Percentiles rank a stretch among this genome's conserved stretches.
phyloP scores from a whole-genome alignment of 306 rosid species.

The Delonix regia region DNA sequence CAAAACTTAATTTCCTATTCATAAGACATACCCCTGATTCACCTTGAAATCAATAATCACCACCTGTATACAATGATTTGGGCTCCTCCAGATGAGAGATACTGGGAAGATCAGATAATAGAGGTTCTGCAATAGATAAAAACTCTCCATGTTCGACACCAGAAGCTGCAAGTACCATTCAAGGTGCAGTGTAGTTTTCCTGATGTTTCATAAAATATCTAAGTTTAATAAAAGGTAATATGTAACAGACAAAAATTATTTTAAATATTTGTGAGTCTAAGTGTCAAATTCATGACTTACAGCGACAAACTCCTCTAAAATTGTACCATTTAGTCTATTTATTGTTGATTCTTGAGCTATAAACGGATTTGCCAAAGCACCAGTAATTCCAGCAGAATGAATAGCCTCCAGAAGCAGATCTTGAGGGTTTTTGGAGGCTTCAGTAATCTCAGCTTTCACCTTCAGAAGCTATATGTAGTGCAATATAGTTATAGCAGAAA shows the following conservation, averaged over 20 bases:
- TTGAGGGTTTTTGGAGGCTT: constrained; percentile 80
- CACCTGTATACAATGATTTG: constrained; percentile 76
- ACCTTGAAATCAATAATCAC: constrained; percentile 83
- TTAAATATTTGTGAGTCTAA: constrained; percentile 3
- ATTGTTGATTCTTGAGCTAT: constrained; percentile 72
- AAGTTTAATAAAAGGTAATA: constrained; percentile 20
- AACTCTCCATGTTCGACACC: constrained; percentile 88
- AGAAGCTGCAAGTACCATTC: constrained; percentile 81
- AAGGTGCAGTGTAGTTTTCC: constrained; percentile 85
- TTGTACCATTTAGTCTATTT: constrained; percentile 54
- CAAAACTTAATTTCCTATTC: constrained; percentile 17
- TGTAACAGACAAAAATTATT: constrained; percentile 6
- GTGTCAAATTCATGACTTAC: constrained; percentile 57
- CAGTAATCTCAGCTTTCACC: constrained; percentile 74
- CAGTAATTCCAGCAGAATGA: constrained; percentile 82
- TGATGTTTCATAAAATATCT: constrained; percentile 44
- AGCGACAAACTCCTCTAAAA: constrained; percentile 80
- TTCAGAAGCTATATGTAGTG: constrained; percentile 60
- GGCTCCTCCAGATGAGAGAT: constrained; percentile 64
- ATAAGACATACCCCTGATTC: constrained; percentile 75
- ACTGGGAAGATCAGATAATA: constrained; percentile 72
- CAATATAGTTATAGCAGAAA: constrained; percentile 22
- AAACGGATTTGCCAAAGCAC: constrained; percentile 87
- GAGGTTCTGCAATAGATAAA: constrained; percentile 80
- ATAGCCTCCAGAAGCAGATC: constrained; percentile 82